Evolutionary conservation across 331 rosid species (phyloP).

Genomic region (Telfairia occidentalis): DNA sequence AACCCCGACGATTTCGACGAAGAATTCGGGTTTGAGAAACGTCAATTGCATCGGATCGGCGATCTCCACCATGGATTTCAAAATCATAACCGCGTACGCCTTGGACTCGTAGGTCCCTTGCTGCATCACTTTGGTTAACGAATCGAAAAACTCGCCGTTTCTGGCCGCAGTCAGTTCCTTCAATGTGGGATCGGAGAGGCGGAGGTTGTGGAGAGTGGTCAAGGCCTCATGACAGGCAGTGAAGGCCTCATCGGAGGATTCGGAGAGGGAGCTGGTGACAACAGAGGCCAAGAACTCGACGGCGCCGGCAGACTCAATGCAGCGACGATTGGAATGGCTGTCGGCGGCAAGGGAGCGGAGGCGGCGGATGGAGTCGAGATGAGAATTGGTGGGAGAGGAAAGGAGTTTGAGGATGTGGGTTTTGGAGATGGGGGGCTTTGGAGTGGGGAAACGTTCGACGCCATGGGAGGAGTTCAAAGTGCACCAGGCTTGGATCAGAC

Average conservation of each 20-base stretch:
- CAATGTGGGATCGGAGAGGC: constrained; percentile 29
- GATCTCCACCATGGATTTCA: constrained; percentile 44
- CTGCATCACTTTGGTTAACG: constrained; percentile 35
- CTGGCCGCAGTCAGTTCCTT: constrained; percentile 21
- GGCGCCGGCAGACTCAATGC: constrained; percentile 49
- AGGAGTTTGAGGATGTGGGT: constrained; percentile 36
- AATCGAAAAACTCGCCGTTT: constrained; percentile 27
- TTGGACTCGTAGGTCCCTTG: constrained; percentile 51
- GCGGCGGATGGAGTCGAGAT: constrained; percentile 28
- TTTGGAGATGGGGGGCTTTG: constrained; percentile 49
- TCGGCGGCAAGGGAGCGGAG: constrained; percentile 55
- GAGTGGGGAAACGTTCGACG: constrained; percentile 64
- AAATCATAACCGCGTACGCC: constrained; percentile 39
- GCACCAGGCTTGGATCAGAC: constrained; percentile 83
- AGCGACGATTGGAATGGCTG: constrained; percentile 40
- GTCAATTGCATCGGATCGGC: constrained; percentile 18
- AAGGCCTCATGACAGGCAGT: constrained; percentile 43
- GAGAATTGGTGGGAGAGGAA: background rate
- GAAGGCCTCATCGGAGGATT: background rate
- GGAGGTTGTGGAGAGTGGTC: constrained; percentile 31
- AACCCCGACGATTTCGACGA: constrained; percentile 31
- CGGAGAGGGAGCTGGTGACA: background rate
- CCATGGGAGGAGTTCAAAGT: constrained; percentile 64
- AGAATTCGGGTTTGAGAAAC: constrained; percentile 25
- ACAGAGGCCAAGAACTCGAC: constrained; percentile 44